These are phyloP conservation scores for Zelopaecilomyces penicillatus DNA, from an alignment of 2,329 filamentous ascomycete genomes.

Conservation along the genomic window DNA sequence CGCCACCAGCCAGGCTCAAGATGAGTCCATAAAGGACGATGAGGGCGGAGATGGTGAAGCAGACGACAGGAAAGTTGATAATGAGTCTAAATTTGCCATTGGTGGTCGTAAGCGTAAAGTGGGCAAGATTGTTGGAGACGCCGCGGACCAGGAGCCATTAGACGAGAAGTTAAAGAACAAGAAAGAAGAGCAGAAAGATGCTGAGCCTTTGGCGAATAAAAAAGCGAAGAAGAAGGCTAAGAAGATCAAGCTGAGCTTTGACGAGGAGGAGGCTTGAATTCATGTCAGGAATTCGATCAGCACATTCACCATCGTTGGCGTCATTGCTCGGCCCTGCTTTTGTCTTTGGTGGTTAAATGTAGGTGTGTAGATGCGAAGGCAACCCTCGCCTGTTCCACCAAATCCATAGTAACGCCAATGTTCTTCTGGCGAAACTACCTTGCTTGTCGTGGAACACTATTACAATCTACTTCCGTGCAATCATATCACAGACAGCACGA, in stretches of 20 bases:
- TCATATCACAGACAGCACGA: no score
- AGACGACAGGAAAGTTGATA: constrained; percentile 21
- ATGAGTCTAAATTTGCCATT: constrained; percentile 20
- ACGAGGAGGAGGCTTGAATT: constrained; percentile 45
- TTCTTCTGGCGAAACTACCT: no score
- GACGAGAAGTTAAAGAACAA: constrained; percentile 6
- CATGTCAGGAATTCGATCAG: no score
- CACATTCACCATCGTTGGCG: neutral
- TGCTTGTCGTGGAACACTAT: no score
- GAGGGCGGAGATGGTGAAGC: constrained; percentile 21
- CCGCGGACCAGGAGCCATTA: constrained; percentile 17
- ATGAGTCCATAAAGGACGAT: neutral
- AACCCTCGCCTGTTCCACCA: no score
- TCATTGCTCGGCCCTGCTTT: neutral
- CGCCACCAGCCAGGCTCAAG: constrained; percentile 14
- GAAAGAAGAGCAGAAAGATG: constrained; percentile 9
- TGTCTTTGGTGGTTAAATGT: no score
- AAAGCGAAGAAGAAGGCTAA: constrained; percentile 46
- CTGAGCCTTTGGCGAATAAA: constrained; percentile 20
- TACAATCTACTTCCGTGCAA: no score
- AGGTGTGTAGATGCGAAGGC: no score
- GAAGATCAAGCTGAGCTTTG: constrained; percentile 62
- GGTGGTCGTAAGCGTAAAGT: constrained; percentile 47
- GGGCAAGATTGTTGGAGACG: constrained; percentile 27
- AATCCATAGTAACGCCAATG: no score